Base-by-base conservation (phyloP, 2,329 filamentous ascomycete species). In the Hymenoscyphus scutula region DNA sequence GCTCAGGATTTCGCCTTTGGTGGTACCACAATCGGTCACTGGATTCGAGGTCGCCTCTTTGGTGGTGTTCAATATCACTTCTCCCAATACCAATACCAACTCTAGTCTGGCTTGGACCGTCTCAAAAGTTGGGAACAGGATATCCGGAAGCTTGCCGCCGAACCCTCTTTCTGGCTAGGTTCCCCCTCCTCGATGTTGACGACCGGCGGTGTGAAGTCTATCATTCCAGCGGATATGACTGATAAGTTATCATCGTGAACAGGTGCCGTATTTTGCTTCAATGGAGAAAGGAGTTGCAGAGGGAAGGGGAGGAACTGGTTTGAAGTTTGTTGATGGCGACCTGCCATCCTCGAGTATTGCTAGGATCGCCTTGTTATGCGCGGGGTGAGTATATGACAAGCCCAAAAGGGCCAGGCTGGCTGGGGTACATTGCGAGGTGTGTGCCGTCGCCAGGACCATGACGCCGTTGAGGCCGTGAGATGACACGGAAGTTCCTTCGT, bases 11-110 rank as follows among this genome's bases (percentile, higher is more conserved):
- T 48, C 41, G 15, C n/a, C 41, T 8, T 23, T 32, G 51, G 51
- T 30, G 51, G 51, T 54, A 54, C 51, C 29, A 54, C 25, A 54
- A 54, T 30, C 25, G 29, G 51, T 54, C 51, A 54, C 51, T 54
- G 51, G 51, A 54, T 32, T 30, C 19, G 51, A 48, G 23, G 41
- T 23, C 41, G 19, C 19, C 13, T 23, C 23, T 48, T 23, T 8
- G n/a, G 19, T 23, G 19, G 19, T 48, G 41, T 23, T 48, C 41
- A 23, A 23, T 4, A 41, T 15, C 11, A 6, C 38, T 17, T 19
- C 15, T n/a, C 15, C 41, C 19, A 48, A 23, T 19, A n/a, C n/a
- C n/a, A n/a, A n/a, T n/a, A n/a, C n/a, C n/a, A n/a, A n/a, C n/a
- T n/a, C n/a, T n/a, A n/a, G n/a, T 48, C n/a, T 48, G n/a, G 41